phyloP scores from a whole-genome alignment of 1,139 yeast species.

The Hansenula sp. region DNA sequence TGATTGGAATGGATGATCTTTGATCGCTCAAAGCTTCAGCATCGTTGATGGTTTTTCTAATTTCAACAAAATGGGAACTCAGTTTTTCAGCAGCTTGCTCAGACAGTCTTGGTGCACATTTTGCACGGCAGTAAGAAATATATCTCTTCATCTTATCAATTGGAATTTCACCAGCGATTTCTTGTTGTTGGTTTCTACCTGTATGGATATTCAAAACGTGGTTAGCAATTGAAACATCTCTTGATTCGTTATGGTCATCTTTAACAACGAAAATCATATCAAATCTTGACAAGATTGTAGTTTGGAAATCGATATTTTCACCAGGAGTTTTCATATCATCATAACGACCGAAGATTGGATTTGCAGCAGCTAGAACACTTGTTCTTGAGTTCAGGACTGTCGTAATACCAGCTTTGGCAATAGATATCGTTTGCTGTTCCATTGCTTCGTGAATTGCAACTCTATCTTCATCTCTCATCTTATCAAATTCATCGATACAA shows the following conservation, averaged over 20 bases:
- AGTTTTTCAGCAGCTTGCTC: conserved; percentile 88
- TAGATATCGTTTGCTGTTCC: conserved; percentile 99
- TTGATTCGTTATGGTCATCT: conserved; percentile 84
- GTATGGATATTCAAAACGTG: conserved; percentile 96
- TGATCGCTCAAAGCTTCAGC: conserved; percentile 82
- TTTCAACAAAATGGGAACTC: conserved; percentile 91
- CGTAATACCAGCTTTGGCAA: conserved; percentile 98
- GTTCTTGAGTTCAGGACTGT: conserved; percentile 95
- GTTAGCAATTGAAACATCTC: conserved; percentile 87
- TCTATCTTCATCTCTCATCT: conserved; percentile 98
- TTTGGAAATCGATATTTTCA: conserved; percentile 96
- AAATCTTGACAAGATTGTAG: conserved; percentile 93
- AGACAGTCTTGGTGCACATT: conserved; percentile 90
- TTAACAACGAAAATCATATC: conserved; percentile 98
- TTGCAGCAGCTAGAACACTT: conserved; percentile 95
- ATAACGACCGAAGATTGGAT: conserved; percentile 94
- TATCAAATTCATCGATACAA: conserved; percentile 98
- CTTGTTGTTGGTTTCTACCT: conserved; percentile 49
- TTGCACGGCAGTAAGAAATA: conserved; percentile 82
- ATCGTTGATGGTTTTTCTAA: conserved; percentile 78
- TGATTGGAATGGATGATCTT: conserved; percentile 93
- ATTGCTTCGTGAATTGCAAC: conserved; percentile 99
- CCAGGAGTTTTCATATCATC: conserved; percentile 97
- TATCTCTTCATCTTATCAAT: conserved; percentile 88
- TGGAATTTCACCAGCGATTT: conserved; percentile 81